Evolutionary conservation across 139 green algal genomes (phyloP).

Genomic region (Chlorella vulgaris): DNA sequence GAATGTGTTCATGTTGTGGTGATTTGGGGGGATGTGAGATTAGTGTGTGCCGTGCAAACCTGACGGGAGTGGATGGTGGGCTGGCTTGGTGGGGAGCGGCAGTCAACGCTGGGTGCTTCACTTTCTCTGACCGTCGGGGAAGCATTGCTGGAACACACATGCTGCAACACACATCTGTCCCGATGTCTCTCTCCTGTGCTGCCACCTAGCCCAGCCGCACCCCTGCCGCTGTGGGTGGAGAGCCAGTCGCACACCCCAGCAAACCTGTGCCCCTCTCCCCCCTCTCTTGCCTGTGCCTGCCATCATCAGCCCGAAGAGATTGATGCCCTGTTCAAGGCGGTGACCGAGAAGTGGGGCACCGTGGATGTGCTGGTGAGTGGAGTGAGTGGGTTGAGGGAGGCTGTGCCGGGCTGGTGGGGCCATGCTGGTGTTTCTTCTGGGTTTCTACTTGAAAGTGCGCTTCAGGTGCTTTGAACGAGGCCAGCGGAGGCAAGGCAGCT

Average conservation of each 20-base stretch:
- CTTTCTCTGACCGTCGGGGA: too few species aligned
- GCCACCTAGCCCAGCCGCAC: too few species aligned
- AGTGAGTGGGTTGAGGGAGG: not conserved
- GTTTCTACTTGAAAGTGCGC: not conserved
- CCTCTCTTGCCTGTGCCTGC: not conserved
- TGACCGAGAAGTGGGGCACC: conserved; percentile 84
- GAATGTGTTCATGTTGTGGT: too few species aligned
- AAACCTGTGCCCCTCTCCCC: not conserved
- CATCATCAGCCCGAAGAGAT: conserved; percentile 48
- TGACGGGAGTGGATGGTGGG: too few species aligned
- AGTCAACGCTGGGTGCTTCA: too few species aligned
- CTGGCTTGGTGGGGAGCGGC: too few species aligned
- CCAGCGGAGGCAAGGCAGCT: not conserved
- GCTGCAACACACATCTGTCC: not conserved
- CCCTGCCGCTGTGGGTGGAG: too few species aligned
- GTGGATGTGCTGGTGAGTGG: conserved; percentile 91
- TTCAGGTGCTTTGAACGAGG: not conserved
- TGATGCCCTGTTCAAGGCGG: conserved; percentile 66
- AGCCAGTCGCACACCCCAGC: too few species aligned
- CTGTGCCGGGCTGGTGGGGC: not conserved
- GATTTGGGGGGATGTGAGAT: too few species aligned
- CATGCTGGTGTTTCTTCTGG: too few species aligned
- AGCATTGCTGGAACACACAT: too few species aligned
- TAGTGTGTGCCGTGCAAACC: too few species aligned
- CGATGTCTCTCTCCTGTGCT: not conserved